Conservation (phyloP, 2,329 filamentous ascomycete species). For the Arthroderma sp. region DNA sequence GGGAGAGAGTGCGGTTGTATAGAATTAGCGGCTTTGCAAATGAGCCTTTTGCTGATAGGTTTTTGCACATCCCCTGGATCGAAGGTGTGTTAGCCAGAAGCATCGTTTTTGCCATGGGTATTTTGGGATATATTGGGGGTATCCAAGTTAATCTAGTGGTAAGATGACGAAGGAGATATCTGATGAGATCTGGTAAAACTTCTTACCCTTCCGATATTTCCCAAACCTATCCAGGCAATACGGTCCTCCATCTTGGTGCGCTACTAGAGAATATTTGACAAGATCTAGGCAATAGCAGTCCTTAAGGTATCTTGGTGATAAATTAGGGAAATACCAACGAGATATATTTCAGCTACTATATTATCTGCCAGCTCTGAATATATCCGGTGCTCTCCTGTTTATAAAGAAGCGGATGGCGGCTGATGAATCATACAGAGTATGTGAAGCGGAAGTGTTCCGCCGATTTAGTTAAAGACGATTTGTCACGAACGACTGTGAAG, state of each 20-base stretch:
- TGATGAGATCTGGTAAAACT: not conserved
- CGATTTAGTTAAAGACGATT: too few relatives aligned
- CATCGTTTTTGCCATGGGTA: not conserved
- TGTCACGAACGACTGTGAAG: too few relatives aligned
- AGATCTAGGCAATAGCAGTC: too few relatives aligned
- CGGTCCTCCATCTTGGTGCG: slow-evolving; percentile 2
- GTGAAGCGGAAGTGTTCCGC: too few relatives aligned
- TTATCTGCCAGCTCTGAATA: too few relatives aligned
- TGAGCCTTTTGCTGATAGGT: slow-evolving; percentile 63
- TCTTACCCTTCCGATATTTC: slow-evolving; percentile 16
- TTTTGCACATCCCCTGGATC: slow-evolving; percentile 65
- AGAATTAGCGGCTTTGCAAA: slow-evolving; percentile 60
- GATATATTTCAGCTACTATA: not conserved
- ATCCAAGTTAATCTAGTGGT: too few relatives aligned
- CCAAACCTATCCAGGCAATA: slow-evolving; percentile 15
- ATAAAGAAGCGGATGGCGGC: too few relatives aligned
- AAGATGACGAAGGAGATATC: too few relatives aligned
- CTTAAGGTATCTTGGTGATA: not conserved
- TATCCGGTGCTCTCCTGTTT: too few relatives aligned
- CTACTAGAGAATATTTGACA: not conserved
- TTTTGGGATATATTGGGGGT: not conserved
- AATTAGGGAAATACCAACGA: not conserved
- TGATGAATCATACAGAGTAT: too few relatives aligned
- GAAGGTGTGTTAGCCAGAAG: not conserved
- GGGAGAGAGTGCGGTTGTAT: slow-evolving; percentile 63